Percentiles rank a stretch among this genome's conserved stretches.
phyloP scores from a whole-genome alignment of 805 yeast species.

The Starmera dryadoides region DNA sequence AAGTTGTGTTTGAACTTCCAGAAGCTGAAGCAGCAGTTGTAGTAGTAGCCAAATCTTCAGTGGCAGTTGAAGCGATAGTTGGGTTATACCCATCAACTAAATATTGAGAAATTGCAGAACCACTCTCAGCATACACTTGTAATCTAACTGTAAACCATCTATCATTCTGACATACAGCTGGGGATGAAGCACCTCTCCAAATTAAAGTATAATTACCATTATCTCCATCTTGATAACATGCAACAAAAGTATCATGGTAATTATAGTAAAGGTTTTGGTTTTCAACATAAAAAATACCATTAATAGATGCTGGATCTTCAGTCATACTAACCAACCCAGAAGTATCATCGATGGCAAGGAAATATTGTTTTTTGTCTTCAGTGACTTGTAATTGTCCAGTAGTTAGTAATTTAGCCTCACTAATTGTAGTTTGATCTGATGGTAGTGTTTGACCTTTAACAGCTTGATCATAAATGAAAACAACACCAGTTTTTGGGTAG shows the following conservation, averaged over 20 bases:
- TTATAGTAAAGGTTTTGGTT: slow-evolving; percentile 7
- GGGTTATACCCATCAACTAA: slow-evolving; percentile 8
- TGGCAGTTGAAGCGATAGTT: slow-evolving; percentile 14
- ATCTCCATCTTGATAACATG: slow-evolving; percentile 8
- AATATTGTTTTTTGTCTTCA: slow-evolving; percentile 1
- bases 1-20: slow-evolving; percentile 1
- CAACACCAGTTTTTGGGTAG: slow-evolving; percentile 5
- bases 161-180: slow-evolving; percentile 10
- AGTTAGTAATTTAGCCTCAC: slow-evolving; percentile 4
- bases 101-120: slow-evolving; percentile 10
- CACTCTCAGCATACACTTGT: slow-evolving; percentile 6
- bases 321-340: slow-evolving; percentile 9
- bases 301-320: slow-evolving; percentile 2
- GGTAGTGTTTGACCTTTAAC: too few species aligned
- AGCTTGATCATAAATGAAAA: background rate
- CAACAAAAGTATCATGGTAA: slow-evolving; percentile 15
- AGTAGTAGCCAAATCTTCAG: slow-evolving; percentile 13
- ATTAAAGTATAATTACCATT: slow-evolving; percentile 8
- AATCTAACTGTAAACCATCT: slow-evolving; percentile 13
- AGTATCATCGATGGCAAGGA: slow-evolving; percentile 5
- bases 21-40: background rate
- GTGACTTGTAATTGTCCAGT: slow-evolving; percentile 9
- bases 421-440: background rate
- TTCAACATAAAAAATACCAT: slow-evolving; percentile 12
- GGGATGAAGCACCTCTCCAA: slow-evolving; percentile 18